Base-by-base conservation (phyloP, 208 protist genomes). In the Kentomonas sorsogonicus region DNA sequence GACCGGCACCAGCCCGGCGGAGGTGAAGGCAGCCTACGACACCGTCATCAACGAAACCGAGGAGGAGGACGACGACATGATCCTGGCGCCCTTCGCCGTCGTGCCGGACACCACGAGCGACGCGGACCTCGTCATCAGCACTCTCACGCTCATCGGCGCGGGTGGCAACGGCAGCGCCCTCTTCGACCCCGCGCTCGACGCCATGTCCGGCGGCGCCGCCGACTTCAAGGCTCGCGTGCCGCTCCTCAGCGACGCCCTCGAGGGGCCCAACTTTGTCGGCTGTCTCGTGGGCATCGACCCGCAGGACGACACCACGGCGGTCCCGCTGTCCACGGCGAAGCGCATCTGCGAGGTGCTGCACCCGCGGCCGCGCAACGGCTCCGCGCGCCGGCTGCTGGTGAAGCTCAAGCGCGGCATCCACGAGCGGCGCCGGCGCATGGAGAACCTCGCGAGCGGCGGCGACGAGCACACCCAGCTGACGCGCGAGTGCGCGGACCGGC, bases 281-380 rank as follows among this genome's bases (percentile, higher is more conserved):
- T 45, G 74, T 10, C 22, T 79, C 26, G 46, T 56, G 20, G 66
- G 61, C 53, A 43, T 69, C 40, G 60, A 74, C 52, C 63, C 66
- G 0, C 45, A 36, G 0, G 64, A 63, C 39, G 41, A 1, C 5
- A 59, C 63, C n/a, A 41, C 58, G 3, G 48, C 57, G 22, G 59
- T 40, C 18, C 29, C 45, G 15, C 52, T 74, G 13, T n/a, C 11
- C 11, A 60, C 40, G 53, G 65, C 69, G 63, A 29, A 16, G 7
- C n/a, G 43, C 1, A 41, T 74, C 50, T 53, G 53, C 15, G 58
- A 47, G 3, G 57, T 59, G 22, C 30, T 59, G 5, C 63, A 66
- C 44, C 54, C 45, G 2, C 56, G 59, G 9, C 63, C 72, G 5
- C 44, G 50, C n/a, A 62, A 74, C 40, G 62, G 67, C 16, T 73